phyloP scores from a whole-genome alignment of 2,329 filamentous ascomycete species.

The Cercospora janseana region DNA sequence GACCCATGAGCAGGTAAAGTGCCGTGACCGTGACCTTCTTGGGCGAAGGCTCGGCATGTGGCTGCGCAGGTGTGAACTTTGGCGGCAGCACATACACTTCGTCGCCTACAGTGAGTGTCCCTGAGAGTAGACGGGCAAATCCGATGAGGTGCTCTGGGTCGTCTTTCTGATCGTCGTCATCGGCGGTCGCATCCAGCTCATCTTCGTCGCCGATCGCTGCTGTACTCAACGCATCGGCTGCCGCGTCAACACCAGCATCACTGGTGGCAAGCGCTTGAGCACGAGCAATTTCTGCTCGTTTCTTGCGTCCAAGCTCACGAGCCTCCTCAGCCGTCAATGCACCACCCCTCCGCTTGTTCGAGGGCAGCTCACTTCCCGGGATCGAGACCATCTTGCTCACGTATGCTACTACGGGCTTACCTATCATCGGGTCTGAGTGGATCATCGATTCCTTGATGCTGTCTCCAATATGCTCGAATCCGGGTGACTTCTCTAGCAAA shows the following conservation, averaged over 20 bases:
- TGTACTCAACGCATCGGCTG: slow-evolving; percentile 61
- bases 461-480: slow-evolving; percentile 66
- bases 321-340: slow-evolving; percentile 85
- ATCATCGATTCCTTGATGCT: slow-evolving; percentile 76
- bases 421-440: slow-evolving; percentile 67
- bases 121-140: slow-evolving; percentile 91
- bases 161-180: slow-evolving; percentile 49
- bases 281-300: slow-evolving; percentile 81
- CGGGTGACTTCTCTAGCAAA: slow-evolving; percentile 76
- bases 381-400: slow-evolving; percentile 98
- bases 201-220: slow-evolving; percentile 58
- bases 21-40: slow-evolving; percentile 81
- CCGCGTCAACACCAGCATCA: slow-evolving; percentile 52
- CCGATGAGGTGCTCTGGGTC: slow-evolving; percentile 89
- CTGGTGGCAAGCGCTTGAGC: slow-evolving; percentile 62
- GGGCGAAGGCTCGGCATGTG: slow-evolving; percentile 69
- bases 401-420: slow-evolving; percentile 83
- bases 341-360: slow-evolving; percentile 73
- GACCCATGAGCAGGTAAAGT: slow-evolving; percentile 93
- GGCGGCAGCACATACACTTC: slow-evolving; percentile 86
- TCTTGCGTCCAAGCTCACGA: slow-evolving; percentile 78
- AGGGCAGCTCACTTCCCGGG: slow-evolving; percentile 84
- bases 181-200: slow-evolving; percentile 51
- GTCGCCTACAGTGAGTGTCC: slow-evolving; percentile 84
- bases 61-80: slow-evolving; percentile 82